These are phyloP conservation scores for Aspergillus clavatus DNA, from an alignment of 2,329 filamentous ascomycete genomes.

Conservation along the genomic window DNA sequence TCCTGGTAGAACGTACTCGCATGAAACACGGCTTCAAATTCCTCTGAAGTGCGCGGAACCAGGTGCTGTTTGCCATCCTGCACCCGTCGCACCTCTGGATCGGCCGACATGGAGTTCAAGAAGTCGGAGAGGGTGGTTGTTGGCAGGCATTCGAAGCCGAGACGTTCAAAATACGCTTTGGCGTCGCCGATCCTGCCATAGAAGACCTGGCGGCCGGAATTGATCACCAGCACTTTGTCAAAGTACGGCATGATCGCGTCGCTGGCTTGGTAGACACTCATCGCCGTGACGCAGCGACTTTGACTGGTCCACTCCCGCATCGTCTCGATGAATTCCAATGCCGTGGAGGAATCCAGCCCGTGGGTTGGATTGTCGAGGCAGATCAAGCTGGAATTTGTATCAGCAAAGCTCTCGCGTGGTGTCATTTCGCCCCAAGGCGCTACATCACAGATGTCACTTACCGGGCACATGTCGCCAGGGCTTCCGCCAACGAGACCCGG, in stretches of 20 bases:
- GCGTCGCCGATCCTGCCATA: constrained; percentile 59
- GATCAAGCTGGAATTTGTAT: no score
- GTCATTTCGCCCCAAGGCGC: no score
- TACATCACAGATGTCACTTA: no score
- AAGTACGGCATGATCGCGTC: no score
- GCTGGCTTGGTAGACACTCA: no score
- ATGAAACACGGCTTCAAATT: no score
- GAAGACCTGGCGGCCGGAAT: constrained; percentile 69
- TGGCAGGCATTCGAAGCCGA: constrained; percentile 61
- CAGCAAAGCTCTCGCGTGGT: no score
- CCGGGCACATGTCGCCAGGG: no score
- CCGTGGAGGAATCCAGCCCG: constrained; percentile 43
- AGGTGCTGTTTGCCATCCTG: constrained; percentile 54
- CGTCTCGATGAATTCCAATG: constrained; percentile 49
- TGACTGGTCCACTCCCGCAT: constrained; percentile 44
- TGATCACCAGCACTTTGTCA: constrained; percentile 64
- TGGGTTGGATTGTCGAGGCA: constrained; percentile 21
- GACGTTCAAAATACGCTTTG: constrained; percentile 59
- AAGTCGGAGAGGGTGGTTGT: constrained; percentile 65
- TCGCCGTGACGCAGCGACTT: no score
- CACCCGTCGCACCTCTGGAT: constrained; percentile 52
- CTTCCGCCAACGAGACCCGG: constrained; percentile 9
- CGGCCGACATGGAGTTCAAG: constrained; percentile 62
- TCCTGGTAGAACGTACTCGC: no score
- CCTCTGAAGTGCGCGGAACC: constrained; percentile 62